These are phyloP conservation scores for Podila epicladia DNA, from an alignment of 192 early-diverging fungal genomes.

Conservation along the genomic window DNA sequence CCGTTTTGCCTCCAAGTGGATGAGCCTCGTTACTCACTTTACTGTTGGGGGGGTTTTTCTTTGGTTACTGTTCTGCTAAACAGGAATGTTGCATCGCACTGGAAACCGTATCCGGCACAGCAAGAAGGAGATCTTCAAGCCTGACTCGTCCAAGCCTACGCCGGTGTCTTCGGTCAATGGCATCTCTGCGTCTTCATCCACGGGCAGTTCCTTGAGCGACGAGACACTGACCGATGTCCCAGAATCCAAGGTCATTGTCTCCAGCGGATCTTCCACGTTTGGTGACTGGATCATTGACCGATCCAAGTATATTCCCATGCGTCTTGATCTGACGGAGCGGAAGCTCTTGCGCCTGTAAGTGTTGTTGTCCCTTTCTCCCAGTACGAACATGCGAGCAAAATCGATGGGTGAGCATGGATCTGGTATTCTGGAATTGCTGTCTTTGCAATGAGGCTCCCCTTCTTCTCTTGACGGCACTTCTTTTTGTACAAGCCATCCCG, in stretches of 20 bases:
- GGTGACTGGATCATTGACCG: slow-evolving; percentile 88
- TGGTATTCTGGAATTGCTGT: background rate
- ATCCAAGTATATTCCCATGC: slow-evolving; percentile 94
- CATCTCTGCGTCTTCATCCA: slow-evolving; percentile 22
- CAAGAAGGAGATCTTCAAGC: slow-evolving; percentile 48
- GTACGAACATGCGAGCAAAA: background rate
- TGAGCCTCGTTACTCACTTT: background rate
- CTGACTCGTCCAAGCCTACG: slow-evolving; percentile 11
- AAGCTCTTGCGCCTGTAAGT: slow-evolving; percentile 88
- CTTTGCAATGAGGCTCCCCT: background rate
- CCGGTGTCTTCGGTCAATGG: slow-evolving; percentile 16
- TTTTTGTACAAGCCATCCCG: no score
- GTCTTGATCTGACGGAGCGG: slow-evolving; percentile 89
- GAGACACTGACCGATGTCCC: slow-evolving; percentile 27
- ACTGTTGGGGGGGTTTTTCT: background rate
- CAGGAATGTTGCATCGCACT: slow-evolving; percentile 83
- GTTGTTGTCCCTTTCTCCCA: background rate
- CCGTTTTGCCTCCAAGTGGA: no score
- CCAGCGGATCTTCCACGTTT: slow-evolving; percentile 63
- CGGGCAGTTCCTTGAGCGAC: slow-evolving; percentile 34
- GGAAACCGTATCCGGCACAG: slow-evolving; percentile 73
- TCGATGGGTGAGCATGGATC: background rate
- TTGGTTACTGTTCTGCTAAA: background rate
- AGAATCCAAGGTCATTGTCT: slow-evolving; percentile 43
- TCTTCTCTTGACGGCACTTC: no score